Evolutionary conservation across 495 filamentous ascomycete species (phyloP).

Genomic region (Oidiodendron maius): DNA sequence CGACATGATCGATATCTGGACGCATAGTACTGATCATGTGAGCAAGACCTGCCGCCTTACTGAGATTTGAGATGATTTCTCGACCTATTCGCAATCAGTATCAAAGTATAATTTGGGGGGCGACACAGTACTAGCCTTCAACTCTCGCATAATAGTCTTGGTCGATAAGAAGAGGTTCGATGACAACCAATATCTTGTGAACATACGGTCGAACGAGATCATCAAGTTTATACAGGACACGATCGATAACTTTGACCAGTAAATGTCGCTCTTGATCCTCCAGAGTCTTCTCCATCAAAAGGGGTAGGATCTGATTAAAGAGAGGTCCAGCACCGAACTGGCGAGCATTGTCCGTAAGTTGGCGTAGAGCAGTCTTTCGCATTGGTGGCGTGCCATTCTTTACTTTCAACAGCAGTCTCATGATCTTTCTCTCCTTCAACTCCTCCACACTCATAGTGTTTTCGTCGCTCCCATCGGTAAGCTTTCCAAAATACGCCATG

Average conservation of each 20-base stretch:
- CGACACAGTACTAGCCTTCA: constrained; percentile 54
- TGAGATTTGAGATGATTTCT: constrained; percentile 96
- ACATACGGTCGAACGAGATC: constrained; percentile 95
- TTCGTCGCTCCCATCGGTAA: constrained; percentile 93
- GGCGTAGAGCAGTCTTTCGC: constrained; percentile 98
- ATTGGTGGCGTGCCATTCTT: constrained; percentile 99
- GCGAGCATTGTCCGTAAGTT: constrained; percentile 94
- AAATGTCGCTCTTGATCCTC: constrained; percentile 99
- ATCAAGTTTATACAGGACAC: constrained; percentile 96
- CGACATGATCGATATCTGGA: constrained; percentile 96
- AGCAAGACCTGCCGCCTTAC: constrained; percentile 93
- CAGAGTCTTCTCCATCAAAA: constrained; percentile 97
- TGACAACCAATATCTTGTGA: constrained; percentile 98
- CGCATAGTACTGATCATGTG: constrained; percentile 99
- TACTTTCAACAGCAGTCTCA: constrained; percentile 93
- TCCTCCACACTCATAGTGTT: constrained; percentile 88
- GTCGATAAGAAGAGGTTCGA: constrained; percentile 96
- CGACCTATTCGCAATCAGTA: constrained; percentile 53
- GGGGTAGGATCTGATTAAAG: constrained; percentile 95
- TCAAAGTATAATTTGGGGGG: no score
- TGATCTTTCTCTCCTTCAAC: constrained; percentile 96
- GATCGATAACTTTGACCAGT: constrained; percentile 98
- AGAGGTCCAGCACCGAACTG: constrained; percentile 93
- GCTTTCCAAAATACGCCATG: constrained; percentile 98
- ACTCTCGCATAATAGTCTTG: constrained; percentile 99